Evolutionary conservation across 306 rosid species (phyloP), one percentile per base, ranked within the genome.

Genomic region (Lathyrus aphaca): DNA sequence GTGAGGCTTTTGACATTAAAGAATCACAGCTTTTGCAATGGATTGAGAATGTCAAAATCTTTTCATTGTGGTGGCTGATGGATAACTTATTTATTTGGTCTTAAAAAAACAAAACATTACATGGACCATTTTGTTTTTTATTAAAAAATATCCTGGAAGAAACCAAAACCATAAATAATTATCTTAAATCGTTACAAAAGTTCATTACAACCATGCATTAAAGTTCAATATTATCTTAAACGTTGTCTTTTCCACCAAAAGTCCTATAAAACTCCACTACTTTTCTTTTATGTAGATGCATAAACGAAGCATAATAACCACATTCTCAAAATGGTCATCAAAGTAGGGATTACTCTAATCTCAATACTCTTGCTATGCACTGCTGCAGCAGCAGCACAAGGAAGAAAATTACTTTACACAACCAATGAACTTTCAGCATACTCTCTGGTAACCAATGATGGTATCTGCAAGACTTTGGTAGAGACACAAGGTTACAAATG

Each of bases 401-500:
- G 81, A 49, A 66, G 78, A 64, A 68, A 79, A 67, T 40, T 40
- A 44, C 64, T 64, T 11, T 9, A 65, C 42, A 13, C 68, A 5
- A 14, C 10, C 5, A 44, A 72, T 66, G 72, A 45, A 5, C 10
- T 70, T 18, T 59, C 67, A 10, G 43, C 73, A 64, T 13, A 53
- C 11, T 42, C 80, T 64, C 27, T 42, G 1, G 16, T 29, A 45
- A 16, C 21, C 40, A 10, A 12, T 50, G 78, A 77, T 59, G 94
- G 96, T 37, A 78, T 90, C 8, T 84, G 91, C 74, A 70, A 80
- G 66, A 78, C 85, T 2, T 49, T 85, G 81, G 94, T 81, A 50
- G 84, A 79, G 71, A 83, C 79, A 13, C 85, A 79, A 66, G 88
- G 87, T 58, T 90, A 88, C 55, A 73, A 29, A 27, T 90, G 96